Base-by-base conservation (phyloP, 805 yeast species). In the Metschnikowia noctiluminum region DNA sequence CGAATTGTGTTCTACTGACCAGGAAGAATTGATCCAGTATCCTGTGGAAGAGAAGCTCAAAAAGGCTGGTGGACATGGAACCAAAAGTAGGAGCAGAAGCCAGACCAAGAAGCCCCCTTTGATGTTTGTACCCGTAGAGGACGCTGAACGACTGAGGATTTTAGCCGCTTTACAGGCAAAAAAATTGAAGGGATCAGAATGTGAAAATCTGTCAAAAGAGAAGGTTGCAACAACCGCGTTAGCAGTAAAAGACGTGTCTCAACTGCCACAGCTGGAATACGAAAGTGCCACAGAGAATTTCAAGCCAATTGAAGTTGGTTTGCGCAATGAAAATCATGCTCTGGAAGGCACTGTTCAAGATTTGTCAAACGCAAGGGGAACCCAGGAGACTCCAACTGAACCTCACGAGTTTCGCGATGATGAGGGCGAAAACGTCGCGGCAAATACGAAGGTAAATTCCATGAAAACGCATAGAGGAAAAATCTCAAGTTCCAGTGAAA, bases 121-220 rank as follows among this genome's bases (percentile, higher is more conserved):
- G 8, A 36, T 35, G 28, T 46, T 54, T 15, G 42, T 48, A 26
- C 57, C 57, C 4, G 38, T 51, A 46, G 52, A 48, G 14, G 53
- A 48, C n/a, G 42, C 41, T 2, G 34, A 51, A 37, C 26, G 43
- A 11, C 37, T 46, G 35, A 40, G 43, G 26, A 37, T 46, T 10
- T 40, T 40, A 14, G 41, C 44, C 14, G 38, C 40, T 6, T 26
- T 40, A 7, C 14, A 16, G 36, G 28, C 31, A 21, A 35, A 35
- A 39, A 32, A n/a, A 30, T 13, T 21, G 40, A 38, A 21, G 40
- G 12, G 30, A 11, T 13, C 12, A 38, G 40, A 38, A 16, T 12
- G 30, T 13, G 40, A 21, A 7, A 21, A 13, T 2, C 40, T 10
- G 32, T 21, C 21, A 21, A 30, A 12, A 30, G 13, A 30, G 32